These are phyloP conservation scores for Cardamine occulta DNA, from an alignment of 345 rosid species.

Conservation along the genomic window DNA sequence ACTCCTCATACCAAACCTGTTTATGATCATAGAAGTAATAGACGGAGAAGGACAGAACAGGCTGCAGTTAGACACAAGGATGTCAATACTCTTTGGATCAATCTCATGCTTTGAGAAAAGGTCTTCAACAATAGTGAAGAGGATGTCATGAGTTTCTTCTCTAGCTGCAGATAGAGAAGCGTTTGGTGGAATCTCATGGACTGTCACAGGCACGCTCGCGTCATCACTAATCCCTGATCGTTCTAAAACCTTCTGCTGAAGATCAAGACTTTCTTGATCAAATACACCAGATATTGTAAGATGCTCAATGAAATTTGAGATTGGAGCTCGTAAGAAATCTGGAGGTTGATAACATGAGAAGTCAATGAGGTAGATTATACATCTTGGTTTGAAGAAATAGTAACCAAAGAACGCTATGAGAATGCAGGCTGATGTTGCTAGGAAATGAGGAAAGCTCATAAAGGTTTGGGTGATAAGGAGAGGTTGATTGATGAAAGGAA, in stretches of 20 bases:
- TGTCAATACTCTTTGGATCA: slow-evolving; percentile 60
- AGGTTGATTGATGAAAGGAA: slow-evolving; percentile 20
- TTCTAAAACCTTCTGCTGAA: slow-evolving; percentile 54
- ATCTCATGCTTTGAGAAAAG: slow-evolving; percentile 57
- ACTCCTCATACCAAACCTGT: slow-evolving; percentile 56
- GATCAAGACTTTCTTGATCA: slow-evolving; percentile 47
- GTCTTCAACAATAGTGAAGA: slow-evolving; percentile 52
- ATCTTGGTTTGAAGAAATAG: slow-evolving; percentile 38
- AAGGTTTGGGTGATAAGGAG: slow-evolving; percentile 9
- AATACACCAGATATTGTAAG: slow-evolving; percentile 26
- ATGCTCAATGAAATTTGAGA: slow-evolving; percentile 52
- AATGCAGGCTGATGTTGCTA: slow-evolving; percentile 21
- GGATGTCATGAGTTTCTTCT: slow-evolving; percentile 54
- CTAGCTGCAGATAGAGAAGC: slow-evolving; percentile 37
- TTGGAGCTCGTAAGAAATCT: slow-evolving; percentile 47
- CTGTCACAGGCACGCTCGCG: slow-evolving; percentile 48
- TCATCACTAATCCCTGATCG: slow-evolving; percentile 67
- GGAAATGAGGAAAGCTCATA: slow-evolving; percentile 28
- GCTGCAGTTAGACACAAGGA: slow-evolving; percentile 73
- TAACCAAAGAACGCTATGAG: slow-evolving; percentile 34
- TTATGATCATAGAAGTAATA: slow-evolving; percentile 53
- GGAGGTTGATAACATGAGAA: slow-evolving; percentile 59
- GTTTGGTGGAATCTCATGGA: slow-evolving; percentile 53
- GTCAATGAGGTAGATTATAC: slow-evolving; percentile 61
- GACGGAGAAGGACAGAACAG: slow-evolving; percentile 75